Percentiles rank a stretch among this genome's conserved stretches.
These are phyloP conservation scores for Hippophae rhamnoides DNA, from an alignment of 306 rosid genomes.

Conservation along the genomic window DNA sequence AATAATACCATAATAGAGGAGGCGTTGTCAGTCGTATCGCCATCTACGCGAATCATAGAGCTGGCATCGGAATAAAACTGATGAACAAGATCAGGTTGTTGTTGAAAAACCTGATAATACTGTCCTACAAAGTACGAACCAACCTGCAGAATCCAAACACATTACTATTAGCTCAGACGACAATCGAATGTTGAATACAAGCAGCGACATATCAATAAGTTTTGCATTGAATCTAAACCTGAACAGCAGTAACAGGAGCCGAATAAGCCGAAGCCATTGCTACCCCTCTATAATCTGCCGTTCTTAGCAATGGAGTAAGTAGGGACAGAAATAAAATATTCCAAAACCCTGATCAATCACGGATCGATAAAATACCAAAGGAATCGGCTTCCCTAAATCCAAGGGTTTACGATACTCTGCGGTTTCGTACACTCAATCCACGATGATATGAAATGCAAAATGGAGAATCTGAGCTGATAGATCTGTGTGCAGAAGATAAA, in stretches of 20 bases:
- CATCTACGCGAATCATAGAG: slow-evolving; percentile 57
- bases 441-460: no score
- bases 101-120: slow-evolving; percentile 75
- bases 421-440: not conserved
- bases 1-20: slow-evolving; percentile 40
- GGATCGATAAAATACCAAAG: slow-evolving; percentile 31
- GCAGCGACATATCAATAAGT: not conserved
- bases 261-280: slow-evolving; percentile 55
- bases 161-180: not conserved
- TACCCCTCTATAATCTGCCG: slow-evolving; percentile 6
- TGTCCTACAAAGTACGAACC: slow-evolving; percentile 84
- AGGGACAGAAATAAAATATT: not conserved
- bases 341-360: slow-evolving; percentile 19
- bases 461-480: no score
- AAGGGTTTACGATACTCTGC: not conserved
- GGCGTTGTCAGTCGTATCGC: slow-evolving; percentile 48
- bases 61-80: slow-evolving; percentile 74
- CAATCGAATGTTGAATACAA: not conserved
- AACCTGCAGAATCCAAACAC: slow-evolving; percentile 38
- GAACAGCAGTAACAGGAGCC: slow-evolving; percentile 51
- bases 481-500: no score
- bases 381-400: slow-evolving; percentile 30
- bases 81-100: slow-evolving; percentile 63
- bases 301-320: slow-evolving; percentile 24
- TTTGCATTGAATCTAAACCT: slow-evolving; percentile 35